phyloP scores from a whole-genome alignment of 331 rosid species.

The Dryas integrifolia region DNA sequence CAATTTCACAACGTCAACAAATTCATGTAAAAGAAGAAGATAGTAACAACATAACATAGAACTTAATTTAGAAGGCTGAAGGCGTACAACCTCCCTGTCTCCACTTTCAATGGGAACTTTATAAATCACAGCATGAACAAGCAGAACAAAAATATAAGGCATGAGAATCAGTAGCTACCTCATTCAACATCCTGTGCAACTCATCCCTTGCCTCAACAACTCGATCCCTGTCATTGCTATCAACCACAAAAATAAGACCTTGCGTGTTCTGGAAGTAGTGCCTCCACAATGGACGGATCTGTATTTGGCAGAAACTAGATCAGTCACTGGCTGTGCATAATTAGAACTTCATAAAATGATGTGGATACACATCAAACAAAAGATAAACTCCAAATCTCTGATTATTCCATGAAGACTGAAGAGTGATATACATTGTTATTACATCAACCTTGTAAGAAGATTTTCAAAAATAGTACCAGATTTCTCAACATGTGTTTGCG shows the following conservation, averaged over 20 bases:
- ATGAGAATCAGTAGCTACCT: conserved; percentile 45
- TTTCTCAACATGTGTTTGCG: background rate
- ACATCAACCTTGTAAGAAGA: background rate
- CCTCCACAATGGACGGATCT: conserved; percentile 99
- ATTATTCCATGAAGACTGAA: background rate
- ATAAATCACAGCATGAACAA: background rate
- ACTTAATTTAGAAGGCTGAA: background rate
- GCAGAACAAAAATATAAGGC: background rate
- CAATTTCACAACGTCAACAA: background rate
- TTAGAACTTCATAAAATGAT: background rate
- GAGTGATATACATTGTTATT: background rate
- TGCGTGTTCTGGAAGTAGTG: conserved; percentile 99
- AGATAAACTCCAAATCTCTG: background rate
- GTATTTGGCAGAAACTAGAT: conserved; percentile 20
- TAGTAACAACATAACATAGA: background rate
- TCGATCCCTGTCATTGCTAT: conserved; percentile 95
- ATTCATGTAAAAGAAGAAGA: background rate
- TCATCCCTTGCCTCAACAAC: conserved; percentile 96
- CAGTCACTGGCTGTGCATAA: background rate
- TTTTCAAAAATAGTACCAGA: background rate
- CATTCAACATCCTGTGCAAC: conserved; percentile 95
- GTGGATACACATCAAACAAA: background rate
- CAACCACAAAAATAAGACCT: conserved; percentile 96
- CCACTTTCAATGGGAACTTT: background rate
- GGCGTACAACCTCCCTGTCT: background rate